phyloP scores from a whole-genome alignment of 805 yeast species.

The Zygoascus ofunaensis region DNA sequence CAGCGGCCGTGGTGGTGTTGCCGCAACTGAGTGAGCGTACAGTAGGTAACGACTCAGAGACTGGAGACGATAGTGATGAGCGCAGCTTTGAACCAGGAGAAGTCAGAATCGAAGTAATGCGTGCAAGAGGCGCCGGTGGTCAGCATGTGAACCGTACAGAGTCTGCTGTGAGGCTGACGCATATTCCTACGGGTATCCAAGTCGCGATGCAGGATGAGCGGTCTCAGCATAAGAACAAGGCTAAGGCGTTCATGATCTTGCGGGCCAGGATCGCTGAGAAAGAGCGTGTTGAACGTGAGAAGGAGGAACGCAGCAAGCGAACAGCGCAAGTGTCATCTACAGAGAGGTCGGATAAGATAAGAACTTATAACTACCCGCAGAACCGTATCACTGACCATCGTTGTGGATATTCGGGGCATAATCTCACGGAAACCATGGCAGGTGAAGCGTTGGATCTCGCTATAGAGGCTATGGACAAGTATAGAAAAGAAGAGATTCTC shows the following conservation, averaged over 20 bases:
- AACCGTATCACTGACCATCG: conserved; percentile 92
- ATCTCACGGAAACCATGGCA: conserved; percentile 54
- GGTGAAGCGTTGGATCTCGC: conserved; percentile 52
- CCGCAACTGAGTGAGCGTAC: conserved; percentile 57
- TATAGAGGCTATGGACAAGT: conserved; percentile 41
- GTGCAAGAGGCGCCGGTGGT: conserved; percentile 96
- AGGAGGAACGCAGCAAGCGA: conserved; percentile 56
- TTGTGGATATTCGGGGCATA: conserved; percentile 72
- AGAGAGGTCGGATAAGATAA: conserved; percentile 83
- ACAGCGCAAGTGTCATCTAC: conserved; percentile 81
- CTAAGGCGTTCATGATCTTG: conserved; percentile 77
- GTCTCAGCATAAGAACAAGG: conserved; percentile 90
- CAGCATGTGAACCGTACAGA: conserved; percentile 97
- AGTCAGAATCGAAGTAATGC: conserved; percentile 89
- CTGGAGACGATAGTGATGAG: conserved; percentile 43
- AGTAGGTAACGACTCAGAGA: conserved; percentile 7
- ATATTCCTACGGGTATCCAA: conserved; percentile 80
- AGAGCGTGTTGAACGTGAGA: conserved; percentile 57
- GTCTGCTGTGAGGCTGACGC: conserved; percentile 89
- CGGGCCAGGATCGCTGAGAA: conserved; percentile 77
- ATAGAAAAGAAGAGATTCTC: conserved; percentile 40
- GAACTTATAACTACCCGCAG: conserved; percentile 91
- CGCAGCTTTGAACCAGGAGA: conserved; percentile 77
- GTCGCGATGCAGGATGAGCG: conserved; percentile 92
- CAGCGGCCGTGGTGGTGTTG: conserved; percentile 88